Conservation (phyloP, 2,329 filamentous ascomycete genomes). For the Sporothrix brunneoviolacea region DNA sequence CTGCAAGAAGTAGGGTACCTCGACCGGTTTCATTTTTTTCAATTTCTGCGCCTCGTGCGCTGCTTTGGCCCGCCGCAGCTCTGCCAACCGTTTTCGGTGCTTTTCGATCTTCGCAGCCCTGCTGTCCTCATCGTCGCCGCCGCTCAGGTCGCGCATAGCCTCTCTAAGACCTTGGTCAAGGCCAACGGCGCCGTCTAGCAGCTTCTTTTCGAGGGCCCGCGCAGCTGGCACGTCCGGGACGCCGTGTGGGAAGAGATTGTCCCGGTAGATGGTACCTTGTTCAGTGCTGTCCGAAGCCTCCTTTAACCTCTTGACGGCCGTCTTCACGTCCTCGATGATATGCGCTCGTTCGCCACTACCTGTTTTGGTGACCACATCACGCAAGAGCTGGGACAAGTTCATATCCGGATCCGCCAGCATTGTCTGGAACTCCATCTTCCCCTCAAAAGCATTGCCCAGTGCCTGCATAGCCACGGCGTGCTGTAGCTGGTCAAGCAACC, state of each 20-base stretch:
- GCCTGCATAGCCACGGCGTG: slow-evolving; percentile 19
- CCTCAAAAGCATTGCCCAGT: slow-evolving; percentile 18
- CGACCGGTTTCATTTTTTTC: slow-evolving; percentile 26
- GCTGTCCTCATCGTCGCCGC: slow-evolving; percentile 10
- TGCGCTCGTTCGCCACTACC: neutral
- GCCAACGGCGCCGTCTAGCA: slow-evolving; percentile 7
- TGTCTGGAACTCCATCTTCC: slow-evolving; percentile 3
- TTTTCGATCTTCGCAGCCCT: slow-evolving; percentile 22
- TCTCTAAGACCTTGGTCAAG: slow-evolving; percentile 16
- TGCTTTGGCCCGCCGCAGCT: slow-evolving; percentile 55
- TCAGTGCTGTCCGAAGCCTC: slow-evolving; percentile 11
- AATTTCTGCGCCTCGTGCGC: slow-evolving; percentile 41
- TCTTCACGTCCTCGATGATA: slow-evolving; percentile 9
- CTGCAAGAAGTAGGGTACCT: slow-evolving; percentile 18
- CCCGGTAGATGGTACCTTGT: slow-evolving; percentile 18
- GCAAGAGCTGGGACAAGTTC: slow-evolving; percentile 13
- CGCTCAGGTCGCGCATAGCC: slow-evolving; percentile 6
- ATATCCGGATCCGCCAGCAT: slow-evolving; percentile 13
- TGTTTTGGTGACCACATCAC: neutral
- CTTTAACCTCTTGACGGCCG: slow-evolving; percentile 12
- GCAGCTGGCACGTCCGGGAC: slow-evolving; percentile 5
- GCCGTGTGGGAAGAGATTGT: slow-evolving; percentile 14
- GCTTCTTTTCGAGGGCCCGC: slow-evolving; percentile 8
- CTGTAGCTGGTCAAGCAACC: slow-evolving; percentile 31
- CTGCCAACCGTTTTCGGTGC: slow-evolving; percentile 32